Evolutionary conservation across 306 rosid species (phyloP), one percentile per base, ranked within the genome.

Genomic region (Echinosophora koreensis): DNA sequence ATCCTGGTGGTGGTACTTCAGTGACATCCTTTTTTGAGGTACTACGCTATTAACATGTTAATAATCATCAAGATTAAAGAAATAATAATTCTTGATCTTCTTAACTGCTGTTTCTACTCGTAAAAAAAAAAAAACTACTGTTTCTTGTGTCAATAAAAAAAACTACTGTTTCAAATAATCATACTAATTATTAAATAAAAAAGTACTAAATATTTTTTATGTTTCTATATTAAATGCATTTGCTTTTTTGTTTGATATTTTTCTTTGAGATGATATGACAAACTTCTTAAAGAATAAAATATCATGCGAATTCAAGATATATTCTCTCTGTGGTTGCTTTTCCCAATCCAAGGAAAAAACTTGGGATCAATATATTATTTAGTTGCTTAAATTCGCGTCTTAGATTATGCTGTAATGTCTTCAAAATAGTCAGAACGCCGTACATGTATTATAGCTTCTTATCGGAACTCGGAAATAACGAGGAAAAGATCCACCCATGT

Each of bases 391-490:
- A 62, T 10, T 15, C 0, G 56, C 18, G 65, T 64, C 30, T 75
- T 63, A 27, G 80, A 75, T 35, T 62, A 50, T 46, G 56, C 34
- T 63, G 71, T 0, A 41, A 15, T 42, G 59, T 66, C 49, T 41
- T 16, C 71, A 62, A 7, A 63, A 51, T 51, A 68, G 68, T 68
- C 41, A 34, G 15, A 68, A 66, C 14, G 37, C 60, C 52, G 16
- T 50, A 8, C 37, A 17, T 47, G 5, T 14, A 22, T 72, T 51
- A 5, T 13, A 14, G 2, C 9, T 16, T 37, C 61, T 32, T 63
- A 16, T 63, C 57, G 50, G 39, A 63, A 63, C 12, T 57, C 34
- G 79, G 63, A 64, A 55, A 66, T 46, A 49, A 71, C 57, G 47
- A 77, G 72, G 83, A 72, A 49, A 77, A 12, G 30, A 39, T 16